A percentile compares a stretch with the other conserved stretches of the same genome.
phyloP scores from a whole-genome alignment of 1,139 yeast species.

The Saccharomyces pastorianus region DNA sequence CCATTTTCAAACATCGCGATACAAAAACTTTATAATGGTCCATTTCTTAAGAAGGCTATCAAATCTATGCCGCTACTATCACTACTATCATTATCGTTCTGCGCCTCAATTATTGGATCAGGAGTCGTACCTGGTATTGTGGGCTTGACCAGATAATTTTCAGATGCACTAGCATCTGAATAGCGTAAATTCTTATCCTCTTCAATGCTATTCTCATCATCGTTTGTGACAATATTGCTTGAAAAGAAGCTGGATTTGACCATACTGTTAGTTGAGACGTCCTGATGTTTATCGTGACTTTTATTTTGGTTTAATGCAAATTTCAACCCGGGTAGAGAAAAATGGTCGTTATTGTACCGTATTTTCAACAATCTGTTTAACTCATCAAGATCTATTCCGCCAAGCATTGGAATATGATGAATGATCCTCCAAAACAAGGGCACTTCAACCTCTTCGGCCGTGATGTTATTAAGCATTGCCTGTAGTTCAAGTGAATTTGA shows the following conservation, averaged over 20 bases:
- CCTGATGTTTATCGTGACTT: background rate
- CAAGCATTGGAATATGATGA: constrained; percentile 27
- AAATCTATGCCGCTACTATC: background rate
- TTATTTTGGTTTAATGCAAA: constrained; percentile 13
- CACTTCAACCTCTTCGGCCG: constrained; percentile 11
- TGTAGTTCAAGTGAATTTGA: constrained; percentile 2
- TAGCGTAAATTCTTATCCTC: background rate
- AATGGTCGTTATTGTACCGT: constrained; percentile 15
- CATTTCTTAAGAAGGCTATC: background rate
- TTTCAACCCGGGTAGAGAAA: constrained; percentile 22
- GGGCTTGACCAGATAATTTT: background rate
- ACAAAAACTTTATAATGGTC: background rate
- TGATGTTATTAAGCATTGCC: constrained; percentile 1
- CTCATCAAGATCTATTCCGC: constrained; percentile 30
- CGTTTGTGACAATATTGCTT: background rate
- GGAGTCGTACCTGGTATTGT: background rate
- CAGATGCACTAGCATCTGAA: background rate
- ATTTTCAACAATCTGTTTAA: constrained; percentile 20
- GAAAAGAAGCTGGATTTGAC: background rate
- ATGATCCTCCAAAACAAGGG: constrained; percentile 25
- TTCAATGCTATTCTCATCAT: background rate
- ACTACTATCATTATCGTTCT: background rate
- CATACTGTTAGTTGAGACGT: background rate
- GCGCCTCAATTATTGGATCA: background rate
- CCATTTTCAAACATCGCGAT: background rate